phyloP scores from a whole-genome alignment of 2,329 filamentous ascomycete species.

The Cordyceps farinosa region DNA sequence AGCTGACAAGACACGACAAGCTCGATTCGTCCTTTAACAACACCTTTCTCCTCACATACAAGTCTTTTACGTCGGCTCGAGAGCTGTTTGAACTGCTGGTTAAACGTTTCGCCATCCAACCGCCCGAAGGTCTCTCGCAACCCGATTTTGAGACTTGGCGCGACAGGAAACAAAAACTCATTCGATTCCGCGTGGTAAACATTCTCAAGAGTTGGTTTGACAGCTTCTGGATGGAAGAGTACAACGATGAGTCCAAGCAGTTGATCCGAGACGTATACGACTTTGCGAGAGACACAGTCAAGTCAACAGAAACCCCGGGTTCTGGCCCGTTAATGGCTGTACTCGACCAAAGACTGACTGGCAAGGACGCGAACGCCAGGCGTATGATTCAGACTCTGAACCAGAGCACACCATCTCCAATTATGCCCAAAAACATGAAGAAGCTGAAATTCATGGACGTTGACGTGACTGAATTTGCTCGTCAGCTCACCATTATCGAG shows the following conservation, averaged over 20 bases:
- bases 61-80: slow-evolving; percentile 85
- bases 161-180: slow-evolving; percentile 92
- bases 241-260: slow-evolving; percentile 76
- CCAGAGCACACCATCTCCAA: slow-evolving; percentile 77
- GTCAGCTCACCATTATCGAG: slow-evolving; percentile 95
- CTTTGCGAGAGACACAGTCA: slow-evolving; percentile 89
- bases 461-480: slow-evolving; percentile 92
- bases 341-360: slow-evolving; percentile 81
- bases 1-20: slow-evolving; percentile 92
- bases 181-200: slow-evolving; percentile 93
- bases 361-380: slow-evolving; percentile 82
- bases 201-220: slow-evolving; percentile 99
- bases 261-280: slow-evolving; percentile 84
- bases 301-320: slow-evolving; percentile 88
- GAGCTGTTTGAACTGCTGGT: slow-evolving; percentile 93
- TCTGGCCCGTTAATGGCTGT: slow-evolving; percentile 80
- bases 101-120: slow-evolving; percentile 87
- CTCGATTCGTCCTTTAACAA: slow-evolving; percentile 95
- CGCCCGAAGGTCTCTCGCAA: slow-evolving; percentile 73
- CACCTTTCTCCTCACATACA: slow-evolving; percentile 94
- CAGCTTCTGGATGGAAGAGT: slow-evolving; percentile 97
- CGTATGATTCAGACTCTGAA: slow-evolving; percentile 83
- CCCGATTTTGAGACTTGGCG: slow-evolving; percentile 83
- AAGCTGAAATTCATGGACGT: slow-evolving; percentile 98
- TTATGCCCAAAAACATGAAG: slow-evolving; percentile 98